phyloP scores from a whole-genome alignment of 441 rosid species.

The Biscutella laevigata region DNA sequence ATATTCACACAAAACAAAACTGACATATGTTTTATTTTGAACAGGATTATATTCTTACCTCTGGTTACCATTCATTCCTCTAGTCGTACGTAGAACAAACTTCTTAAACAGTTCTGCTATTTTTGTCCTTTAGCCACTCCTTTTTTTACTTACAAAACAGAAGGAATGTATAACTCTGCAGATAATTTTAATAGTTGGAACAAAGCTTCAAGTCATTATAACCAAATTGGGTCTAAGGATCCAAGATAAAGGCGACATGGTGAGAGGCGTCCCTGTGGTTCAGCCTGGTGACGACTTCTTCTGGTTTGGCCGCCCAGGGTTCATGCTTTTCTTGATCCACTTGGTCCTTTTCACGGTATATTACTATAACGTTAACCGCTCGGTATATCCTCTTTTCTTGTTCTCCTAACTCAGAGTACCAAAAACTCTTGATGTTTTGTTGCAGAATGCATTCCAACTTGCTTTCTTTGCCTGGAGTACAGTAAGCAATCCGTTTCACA shows the following conservation, averaged over 20 bases:
- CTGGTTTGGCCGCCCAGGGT: slow-evolving; percentile 55
- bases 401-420: too few species aligned
- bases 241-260: slow-evolving; percentile 44
- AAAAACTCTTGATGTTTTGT: too few species aligned
- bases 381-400: too few species aligned
- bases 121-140: too few species aligned
- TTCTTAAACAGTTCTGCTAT: too few species aligned
- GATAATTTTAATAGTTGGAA: slow-evolving; percentile 52
- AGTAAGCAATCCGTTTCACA: slow-evolving; percentile 28
- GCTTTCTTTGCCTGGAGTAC: slow-evolving; percentile 62
- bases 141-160: too few species aligned
- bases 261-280: slow-evolving; percentile 56
- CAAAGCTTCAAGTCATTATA: too few species aligned
- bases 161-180: slow-evolving; percentile 16
- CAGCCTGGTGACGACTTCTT: slow-evolving; percentile 52
- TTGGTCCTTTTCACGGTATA: slow-evolving; percentile 64
- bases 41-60: slow-evolving; percentile 48
- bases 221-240: slow-evolving; percentile 44
- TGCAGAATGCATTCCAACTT: slow-evolving; percentile 62
- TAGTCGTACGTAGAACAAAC: slow-evolving; percentile 28
- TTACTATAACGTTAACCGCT: too few species aligned
- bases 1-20: too few species aligned
- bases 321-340: slow-evolving; percentile 51
- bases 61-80: slow-evolving; percentile 59
- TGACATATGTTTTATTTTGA: neutral